Base-by-base conservation (phyloP, 495 filamentous ascomycete genomes). In the Echria macrotheca region DNA sequence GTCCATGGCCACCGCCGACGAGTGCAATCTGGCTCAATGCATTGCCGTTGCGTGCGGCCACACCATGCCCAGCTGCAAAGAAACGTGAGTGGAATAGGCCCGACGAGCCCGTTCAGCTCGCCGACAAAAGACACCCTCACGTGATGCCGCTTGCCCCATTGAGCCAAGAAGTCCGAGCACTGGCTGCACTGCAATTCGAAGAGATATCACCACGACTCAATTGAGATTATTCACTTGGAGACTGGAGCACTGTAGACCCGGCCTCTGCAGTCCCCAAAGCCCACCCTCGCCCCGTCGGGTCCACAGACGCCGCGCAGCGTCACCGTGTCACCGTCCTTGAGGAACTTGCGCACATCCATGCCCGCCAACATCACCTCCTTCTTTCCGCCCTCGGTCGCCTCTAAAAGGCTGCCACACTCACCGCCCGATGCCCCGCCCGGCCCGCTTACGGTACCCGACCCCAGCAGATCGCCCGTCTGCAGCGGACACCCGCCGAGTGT, bases 371-470 rank as follows among this genome's bases (percentile, higher is more conserved):
- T 72, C 19, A 88, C 69, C 5, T 82, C 74, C 40, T 74, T 74
- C 70, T 86, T 93, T 0, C 77, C 77, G 23, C 68, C 68, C 56
- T 79, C 76, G 3, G 75, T 91, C 64, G 87, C 80, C 72, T 97
- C 91, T 22, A 96, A 70, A 47, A 96, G 55, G 67, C 87, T 88
- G 3, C 91, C 91, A 53, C 79, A 57, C 33, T 81, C 77, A 6
- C 28, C 28, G 12, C 28, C 28, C 14, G 68, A 65, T 1, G 65
- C 59, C 12, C 77, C 79, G 11, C 51, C 52, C 4, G 75, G 80
- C 15, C 91, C 91, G 41, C 83, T 89, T 56, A 97, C 95, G 1
- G 91, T 97, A 2, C 91, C 91, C 3, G 86, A 91, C 15, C 89
- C 91, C 1, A 97, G 65, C 42, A 97, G 67, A 56, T 97, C 91